phyloP scores from a whole-genome alignment of 805 yeast species.

The Blastobotrys attinorum region DNA sequence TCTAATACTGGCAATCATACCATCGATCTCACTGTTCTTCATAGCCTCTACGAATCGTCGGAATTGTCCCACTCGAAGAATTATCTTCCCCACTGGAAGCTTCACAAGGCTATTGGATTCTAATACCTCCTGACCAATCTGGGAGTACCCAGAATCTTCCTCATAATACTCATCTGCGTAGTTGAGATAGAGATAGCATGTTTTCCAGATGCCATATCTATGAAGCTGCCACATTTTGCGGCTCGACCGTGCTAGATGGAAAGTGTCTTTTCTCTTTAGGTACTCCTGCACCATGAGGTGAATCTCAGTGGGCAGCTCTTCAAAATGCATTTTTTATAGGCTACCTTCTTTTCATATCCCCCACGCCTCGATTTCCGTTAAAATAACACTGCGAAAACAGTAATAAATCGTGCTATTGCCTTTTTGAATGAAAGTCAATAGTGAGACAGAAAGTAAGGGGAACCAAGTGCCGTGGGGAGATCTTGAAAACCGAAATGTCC shows the following conservation, averaged over 20 bases:
- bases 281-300: background rate
- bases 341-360: no score
- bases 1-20: background rate
- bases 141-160: background rate
- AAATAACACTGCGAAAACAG: no score
- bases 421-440: no score
- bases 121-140: background rate
- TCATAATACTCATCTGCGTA: background rate
- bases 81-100: background rate
- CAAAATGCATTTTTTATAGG: no score
- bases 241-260: background rate
- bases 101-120: background rate
- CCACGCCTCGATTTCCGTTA: no score
- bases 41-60: background rate
- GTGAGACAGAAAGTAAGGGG: no score
- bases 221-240: background rate
- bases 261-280: background rate
- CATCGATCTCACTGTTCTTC: background rate
- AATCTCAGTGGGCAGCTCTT: background rate
- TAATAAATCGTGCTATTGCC: no score
- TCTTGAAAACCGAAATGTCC: no score
- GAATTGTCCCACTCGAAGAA: background rate
- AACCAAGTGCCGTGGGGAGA: no score
- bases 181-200: background rate
- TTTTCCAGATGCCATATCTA: background rate